Conservation (phyloP, 2,329 filamentous ascomycete genomes). For the Simplicillium aogashimaense region DNA sequence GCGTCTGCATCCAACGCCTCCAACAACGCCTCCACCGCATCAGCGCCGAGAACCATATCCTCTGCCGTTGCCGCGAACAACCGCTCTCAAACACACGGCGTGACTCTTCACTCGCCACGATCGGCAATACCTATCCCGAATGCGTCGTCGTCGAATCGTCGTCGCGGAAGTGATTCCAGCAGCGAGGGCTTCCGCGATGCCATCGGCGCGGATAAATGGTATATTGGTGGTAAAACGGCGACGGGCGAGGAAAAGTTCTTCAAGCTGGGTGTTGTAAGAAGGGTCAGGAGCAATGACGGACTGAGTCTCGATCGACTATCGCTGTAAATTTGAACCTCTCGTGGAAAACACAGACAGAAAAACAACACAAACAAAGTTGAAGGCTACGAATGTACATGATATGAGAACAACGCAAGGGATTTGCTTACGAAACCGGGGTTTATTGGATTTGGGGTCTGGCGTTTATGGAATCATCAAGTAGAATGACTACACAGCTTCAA, state of each 20-base stretch:
- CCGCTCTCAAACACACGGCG: slow-evolving; percentile 13
- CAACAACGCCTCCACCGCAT: slow-evolving; percentile 3
- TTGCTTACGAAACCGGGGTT: no score
- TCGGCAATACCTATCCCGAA: slow-evolving; percentile 29
- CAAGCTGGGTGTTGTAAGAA: slow-evolving; percentile 65
- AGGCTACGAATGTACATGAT: no score
- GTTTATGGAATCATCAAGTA: no score
- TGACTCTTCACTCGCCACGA: slow-evolving; percentile 15
- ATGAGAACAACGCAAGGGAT: no score
- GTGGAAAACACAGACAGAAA: no score
- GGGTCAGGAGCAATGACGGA: slow-evolving; percentile 64
- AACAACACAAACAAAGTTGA: no score
- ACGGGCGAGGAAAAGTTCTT: slow-evolving; percentile 74
- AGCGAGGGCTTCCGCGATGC: slow-evolving; percentile 68
- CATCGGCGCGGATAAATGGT: slow-evolving; percentile 67
- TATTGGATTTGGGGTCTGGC: no score
- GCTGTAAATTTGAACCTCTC: slow-evolving; percentile 37
- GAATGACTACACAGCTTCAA: no score
- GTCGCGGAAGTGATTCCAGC: slow-evolving; percentile 65
- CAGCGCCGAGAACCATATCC: slow-evolving; percentile 4
- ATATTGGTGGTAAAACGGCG: slow-evolving; percentile 68
- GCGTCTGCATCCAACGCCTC: slow-evolving; percentile 1
- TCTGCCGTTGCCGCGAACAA: slow-evolving; percentile 3
- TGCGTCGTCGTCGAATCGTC: slow-evolving; percentile 20
- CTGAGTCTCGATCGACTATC: slow-evolving; percentile 67